These are phyloP conservation scores for Verticillium tricorpus DNA, from an alignment of 2,329 filamentous ascomycete species.

Conservation along the genomic window DNA sequence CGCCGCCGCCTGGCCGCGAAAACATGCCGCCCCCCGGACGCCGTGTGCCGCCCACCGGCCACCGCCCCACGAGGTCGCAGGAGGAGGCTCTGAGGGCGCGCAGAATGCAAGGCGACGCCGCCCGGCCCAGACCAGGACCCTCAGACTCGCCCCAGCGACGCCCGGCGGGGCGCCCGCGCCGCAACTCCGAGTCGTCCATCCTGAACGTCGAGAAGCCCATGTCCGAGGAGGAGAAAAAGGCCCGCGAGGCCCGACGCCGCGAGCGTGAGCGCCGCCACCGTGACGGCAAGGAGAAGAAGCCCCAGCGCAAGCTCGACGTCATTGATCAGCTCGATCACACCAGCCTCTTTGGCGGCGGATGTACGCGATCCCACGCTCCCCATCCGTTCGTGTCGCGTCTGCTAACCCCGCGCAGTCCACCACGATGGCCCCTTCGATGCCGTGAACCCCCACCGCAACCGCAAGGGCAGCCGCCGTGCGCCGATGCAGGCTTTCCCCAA, in stretches of 20 bases:
- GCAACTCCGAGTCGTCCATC: slow-evolving; percentile 78
- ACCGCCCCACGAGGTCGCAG: slow-evolving; percentile 61
- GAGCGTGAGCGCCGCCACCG: slow-evolving; percentile 48
- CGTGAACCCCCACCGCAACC: slow-evolving; percentile 90
- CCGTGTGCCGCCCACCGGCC: slow-evolving; percentile 40
- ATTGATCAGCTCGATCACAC: slow-evolving; percentile 97
- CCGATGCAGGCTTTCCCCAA: slow-evolving; percentile 97
- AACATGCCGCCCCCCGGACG: slow-evolving; percentile 43
- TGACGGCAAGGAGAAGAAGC: slow-evolving; percentile 43
- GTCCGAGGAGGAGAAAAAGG: slow-evolving; percentile 55
- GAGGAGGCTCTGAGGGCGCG: slow-evolving; percentile 58
- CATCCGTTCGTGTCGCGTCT: background rate
- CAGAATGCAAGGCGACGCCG: slow-evolving; percentile 31
- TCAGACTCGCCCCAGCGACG: slow-evolving; percentile 34
- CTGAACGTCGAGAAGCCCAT: slow-evolving; percentile 55
- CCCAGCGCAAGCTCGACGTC: slow-evolving; percentile 65
- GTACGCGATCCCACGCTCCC: slow-evolving; percentile 48
- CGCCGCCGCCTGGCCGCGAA: slow-evolving; percentile 36
- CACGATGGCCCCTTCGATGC: slow-evolving; percentile 98
- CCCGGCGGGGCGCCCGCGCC: slow-evolving; percentile 51
- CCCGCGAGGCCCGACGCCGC: slow-evolving; percentile 42
- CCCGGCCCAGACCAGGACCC: slow-evolving; percentile 16
- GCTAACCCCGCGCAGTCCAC: slow-evolving; percentile 59
- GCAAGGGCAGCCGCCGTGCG: slow-evolving; percentile 73
- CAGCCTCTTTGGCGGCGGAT: slow-evolving; percentile 87